These are phyloP conservation scores for Paragyromitra xinjiangensis DNA, from an alignment of 495 filamentous ascomycete species.

Conservation along the genomic window DNA sequence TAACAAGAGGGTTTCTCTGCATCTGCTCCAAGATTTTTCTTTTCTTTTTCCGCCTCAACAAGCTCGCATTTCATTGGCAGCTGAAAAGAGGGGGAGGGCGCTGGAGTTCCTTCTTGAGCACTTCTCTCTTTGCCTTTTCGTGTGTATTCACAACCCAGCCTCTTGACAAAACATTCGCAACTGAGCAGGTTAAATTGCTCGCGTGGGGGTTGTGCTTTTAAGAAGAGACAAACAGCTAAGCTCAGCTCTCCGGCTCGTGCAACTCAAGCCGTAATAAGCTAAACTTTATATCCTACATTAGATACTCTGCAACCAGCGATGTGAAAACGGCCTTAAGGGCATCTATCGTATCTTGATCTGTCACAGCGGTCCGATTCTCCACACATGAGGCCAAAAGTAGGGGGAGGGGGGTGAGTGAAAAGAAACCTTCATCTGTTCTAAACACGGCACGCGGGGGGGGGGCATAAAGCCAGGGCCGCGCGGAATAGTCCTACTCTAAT, in stretches of 20 bases:
- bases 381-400: background rate
- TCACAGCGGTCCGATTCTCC: conserved; percentile 16
- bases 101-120: background rate
- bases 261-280: background rate
- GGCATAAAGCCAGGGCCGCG: background rate
- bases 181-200: conserved; percentile 5
- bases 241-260: background rate
- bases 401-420: background rate
- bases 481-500: background rate
- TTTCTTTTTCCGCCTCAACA: background rate
- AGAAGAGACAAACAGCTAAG: background rate
- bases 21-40: background rate
- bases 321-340: conserved; percentile 19
- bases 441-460: conserved; percentile 4
- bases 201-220: conserved; percentile 8
- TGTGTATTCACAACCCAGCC: conserved; percentile 23
- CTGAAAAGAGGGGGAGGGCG: background rate
- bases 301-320: conserved; percentile 20
- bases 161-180: conserved; percentile 26
- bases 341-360: conserved; percentile 29
- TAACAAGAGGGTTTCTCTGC: conserved; percentile 8
- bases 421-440: background rate
- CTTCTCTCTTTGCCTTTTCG: background rate
- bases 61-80: conserved; percentile 9
- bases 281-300: background rate